phyloP scores from a whole-genome alignment of 2,329 filamentous ascomycete species.

The Epicoccum sorghinum region DNA sequence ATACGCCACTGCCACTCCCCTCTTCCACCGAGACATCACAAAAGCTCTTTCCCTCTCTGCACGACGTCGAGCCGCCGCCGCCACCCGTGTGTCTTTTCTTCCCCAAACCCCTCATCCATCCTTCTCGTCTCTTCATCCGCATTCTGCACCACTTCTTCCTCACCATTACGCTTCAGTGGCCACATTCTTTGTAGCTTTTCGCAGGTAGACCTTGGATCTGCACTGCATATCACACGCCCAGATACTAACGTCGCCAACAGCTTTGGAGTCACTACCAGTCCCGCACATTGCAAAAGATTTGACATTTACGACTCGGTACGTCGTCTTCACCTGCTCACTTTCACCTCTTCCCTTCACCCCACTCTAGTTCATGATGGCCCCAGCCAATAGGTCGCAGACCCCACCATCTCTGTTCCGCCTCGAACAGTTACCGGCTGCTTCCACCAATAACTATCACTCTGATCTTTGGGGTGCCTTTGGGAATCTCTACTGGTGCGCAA shows the following conservation, averaged over 20 bases:
- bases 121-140: conserved; percentile 35
- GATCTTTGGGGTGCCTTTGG: conserved; percentile 7
- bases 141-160: conserved; percentile 47
- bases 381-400: background rate
- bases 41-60: conserved; percentile 37
- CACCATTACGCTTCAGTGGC: conserved; percentile 51
- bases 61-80: conserved; percentile 29
- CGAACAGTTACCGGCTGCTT: conserved; percentile 2
- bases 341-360: conserved; percentile 12
- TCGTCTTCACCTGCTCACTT: conserved; percentile 13
- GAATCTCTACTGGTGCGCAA: background rate
- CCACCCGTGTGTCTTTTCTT: conserved; percentile 20
- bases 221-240: background rate
- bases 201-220: conserved; percentile 36
- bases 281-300: conserved; percentile 48
- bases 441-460: conserved; percentile 26
- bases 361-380: conserved; percentile 2
- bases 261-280: conserved; percentile 51
- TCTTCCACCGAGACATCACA: conserved; percentile 23
- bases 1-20: conserved; percentile 21
- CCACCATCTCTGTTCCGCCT: conserved; percentile 5
- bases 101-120: conserved; percentile 23
- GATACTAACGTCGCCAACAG: conserved; percentile 33
- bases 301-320: conserved; percentile 50
- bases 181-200: conserved; percentile 54